phyloP scores from a whole-genome alignment of 768 basidiomycete species.

The Boletus reticuloceps region DNA sequence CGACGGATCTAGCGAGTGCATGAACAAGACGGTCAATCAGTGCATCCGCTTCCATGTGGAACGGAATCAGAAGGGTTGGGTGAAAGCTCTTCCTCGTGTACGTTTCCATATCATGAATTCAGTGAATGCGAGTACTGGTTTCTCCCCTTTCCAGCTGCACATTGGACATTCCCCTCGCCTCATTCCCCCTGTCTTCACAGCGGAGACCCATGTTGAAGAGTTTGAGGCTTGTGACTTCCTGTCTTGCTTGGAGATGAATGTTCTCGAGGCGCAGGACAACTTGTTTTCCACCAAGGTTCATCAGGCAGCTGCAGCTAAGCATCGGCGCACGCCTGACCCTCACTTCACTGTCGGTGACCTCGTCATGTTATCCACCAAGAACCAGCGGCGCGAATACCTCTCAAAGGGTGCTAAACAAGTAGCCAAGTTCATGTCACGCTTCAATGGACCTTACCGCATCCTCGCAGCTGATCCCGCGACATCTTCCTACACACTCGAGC shows the following conservation, averaged over 20 bases:
- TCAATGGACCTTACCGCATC: neutral
- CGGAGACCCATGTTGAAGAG: too few relatives aligned
- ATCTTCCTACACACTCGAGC: neutral
- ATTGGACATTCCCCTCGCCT: too few relatives aligned
- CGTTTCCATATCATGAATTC: too few relatives aligned
- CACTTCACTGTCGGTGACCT: neutral
- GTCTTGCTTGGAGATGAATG: neutral
- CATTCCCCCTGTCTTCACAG: too few relatives aligned
- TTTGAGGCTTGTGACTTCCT: neutral
- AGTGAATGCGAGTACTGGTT: too few relatives aligned
- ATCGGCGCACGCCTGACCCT: neutral
- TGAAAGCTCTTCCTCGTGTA: too few relatives aligned
- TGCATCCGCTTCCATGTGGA: too few relatives aligned
- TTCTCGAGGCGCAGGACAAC: neutral
- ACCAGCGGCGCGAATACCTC: neutral
- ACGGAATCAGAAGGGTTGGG: too few relatives aligned
- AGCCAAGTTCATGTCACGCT: neutral
- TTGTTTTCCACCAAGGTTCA: neutral
- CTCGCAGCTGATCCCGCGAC: neutral
- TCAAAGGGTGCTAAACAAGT: neutral
- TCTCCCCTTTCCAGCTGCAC: too few relatives aligned
- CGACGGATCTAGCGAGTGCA: conserved; percentile 20
- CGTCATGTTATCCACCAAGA: neutral
- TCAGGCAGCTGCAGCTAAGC: neutral
- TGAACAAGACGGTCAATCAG: conserved; percentile 9